A percentile compares a stretch with the other conserved stretches of the same genome.
phyloP scores from a whole-genome alignment of 495 filamentous ascomycete genomes.

The Penicillium simplicissimum region DNA sequence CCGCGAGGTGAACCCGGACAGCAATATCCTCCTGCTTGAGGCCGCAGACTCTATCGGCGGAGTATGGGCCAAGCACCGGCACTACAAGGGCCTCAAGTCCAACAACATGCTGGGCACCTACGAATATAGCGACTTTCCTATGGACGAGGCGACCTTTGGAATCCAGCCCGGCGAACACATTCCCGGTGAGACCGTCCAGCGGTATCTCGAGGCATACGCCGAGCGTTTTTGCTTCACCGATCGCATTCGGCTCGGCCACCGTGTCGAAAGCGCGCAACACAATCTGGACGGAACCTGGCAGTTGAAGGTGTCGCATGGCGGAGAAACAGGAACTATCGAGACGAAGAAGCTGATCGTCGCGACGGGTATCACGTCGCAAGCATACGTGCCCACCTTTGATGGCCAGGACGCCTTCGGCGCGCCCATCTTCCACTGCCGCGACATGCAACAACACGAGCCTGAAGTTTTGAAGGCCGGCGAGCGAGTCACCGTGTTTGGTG shows the following conservation, averaged over 20 bases:
- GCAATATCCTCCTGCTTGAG: slow-evolving; percentile 55
- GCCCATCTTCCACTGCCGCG: slow-evolving; percentile 64
- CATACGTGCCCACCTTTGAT: slow-evolving; percentile 52
- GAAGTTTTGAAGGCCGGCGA: slow-evolving; percentile 34
- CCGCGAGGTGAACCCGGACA: slow-evolving; percentile 52
- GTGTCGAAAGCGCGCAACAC: slow-evolving; percentile 55
- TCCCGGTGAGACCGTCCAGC: slow-evolving; percentile 62
- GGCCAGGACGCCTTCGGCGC: slow-evolving; percentile 53
- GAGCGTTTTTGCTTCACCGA: slow-evolving; percentile 56
- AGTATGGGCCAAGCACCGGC: slow-evolving; percentile 63
- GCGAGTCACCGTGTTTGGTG: slow-evolving; percentile 64
- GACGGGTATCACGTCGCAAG: slow-evolving; percentile 66
- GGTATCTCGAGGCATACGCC: slow-evolving; percentile 66
- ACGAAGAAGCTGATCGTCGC: slow-evolving; percentile 66
- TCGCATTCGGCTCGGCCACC: slow-evolving; percentile 54
- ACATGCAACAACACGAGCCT: slow-evolving; percentile 50
- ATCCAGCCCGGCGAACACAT: slow-evolving; percentile 66
- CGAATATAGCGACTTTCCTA: slow-evolving; percentile 73
- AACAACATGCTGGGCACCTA: slow-evolving; percentile 65
- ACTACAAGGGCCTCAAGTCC: slow-evolving; percentile 68
- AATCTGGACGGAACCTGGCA: slow-evolving; percentile 42
- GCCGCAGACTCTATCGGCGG: slow-evolving; percentile 61
- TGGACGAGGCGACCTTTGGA: slow-evolving; percentile 61
- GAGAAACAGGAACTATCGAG: slow-evolving; percentile 30
- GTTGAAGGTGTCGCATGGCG: slow-evolving; percentile 30